Base-by-base conservation (phyloP, 345 rosid species). In the Isatis tinctoria region DNA sequence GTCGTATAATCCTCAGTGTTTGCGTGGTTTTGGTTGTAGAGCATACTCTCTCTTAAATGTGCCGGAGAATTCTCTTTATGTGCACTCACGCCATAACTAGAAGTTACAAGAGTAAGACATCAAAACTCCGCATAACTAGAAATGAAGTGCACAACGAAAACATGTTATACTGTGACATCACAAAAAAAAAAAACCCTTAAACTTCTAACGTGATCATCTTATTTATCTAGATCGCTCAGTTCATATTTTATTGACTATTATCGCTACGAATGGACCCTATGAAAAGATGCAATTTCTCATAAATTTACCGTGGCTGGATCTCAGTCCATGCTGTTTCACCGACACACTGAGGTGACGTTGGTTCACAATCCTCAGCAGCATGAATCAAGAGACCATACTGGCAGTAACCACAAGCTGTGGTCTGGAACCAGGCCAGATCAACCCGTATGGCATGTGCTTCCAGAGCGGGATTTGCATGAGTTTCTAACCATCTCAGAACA, bases 341-440 rank as follows among this genome's bases (percentile, higher is more conserved):
- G 61, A 74, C 70, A 74, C 64, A 69, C 72, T 75, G 83, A 60
- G 73, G 63, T 41, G 85, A 82, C 60, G 79, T 16, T 60, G 66
- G 48, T 43, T 82, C 87, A 68, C 57, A 80, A 56, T 80, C 91
- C 53, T 85, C 91, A 79, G 80, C 84, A 48, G 87, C 79, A 79
- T 85, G 85, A 65, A 90, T 83, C 84, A 89, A 62, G 68, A 96
- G 86, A 61, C 99, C 99, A 80, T 87, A 92, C 59, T 90, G 98
- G 74, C 87, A 85, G 82, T 92, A 88, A 77, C 97, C 93, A 83
- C 83, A 81, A 72, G 92, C 64, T 67, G 89, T 84, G 53, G 95
- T 85, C 81, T 87, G 97, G 76, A 96, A 87, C 99, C 96, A 86
- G n/a, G 97, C 97, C 80, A 96, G 90, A 84, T 90, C 97, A 77